Conservation (phyloP, 129 eudicot genomes). For the Gnaphalium uliginosum region DNA sequence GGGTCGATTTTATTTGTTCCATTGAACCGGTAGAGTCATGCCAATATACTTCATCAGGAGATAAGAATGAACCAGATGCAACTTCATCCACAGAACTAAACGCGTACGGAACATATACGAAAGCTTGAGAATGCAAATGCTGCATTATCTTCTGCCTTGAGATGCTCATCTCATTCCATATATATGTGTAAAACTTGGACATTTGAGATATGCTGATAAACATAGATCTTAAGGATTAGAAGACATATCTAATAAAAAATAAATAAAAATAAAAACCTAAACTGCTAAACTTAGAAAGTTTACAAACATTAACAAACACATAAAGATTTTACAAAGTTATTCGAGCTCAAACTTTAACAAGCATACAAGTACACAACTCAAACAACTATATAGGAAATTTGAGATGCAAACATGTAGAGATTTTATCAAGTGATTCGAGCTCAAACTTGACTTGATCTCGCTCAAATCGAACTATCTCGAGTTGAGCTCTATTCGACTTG, state of each 20-base stretch:
- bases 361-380: background rate
- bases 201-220: conserved; percentile 69
- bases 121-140: conserved; percentile 51
- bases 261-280: background rate
- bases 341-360: background rate
- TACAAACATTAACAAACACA: background rate
- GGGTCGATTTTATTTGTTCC: conserved; percentile 36
- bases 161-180: conserved; percentile 61
- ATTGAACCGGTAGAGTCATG: conserved; percentile 60
- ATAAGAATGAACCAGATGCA: conserved; percentile 59
- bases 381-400: background rate
- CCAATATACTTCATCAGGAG: conserved; percentile 72
- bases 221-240: conserved; percentile 3
- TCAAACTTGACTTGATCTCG: no score
- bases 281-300: background rate
- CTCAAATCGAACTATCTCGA: no score
- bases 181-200: conserved; percentile 63
- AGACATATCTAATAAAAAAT: background rate
- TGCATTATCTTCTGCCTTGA: conserved; percentile 52
- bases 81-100: conserved; percentile 38
- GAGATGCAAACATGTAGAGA: background rate
- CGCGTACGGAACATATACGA: conserved; percentile 59
- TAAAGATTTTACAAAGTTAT: background rate
- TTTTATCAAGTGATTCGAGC: background rate
- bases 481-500: no score